phyloP scores from a whole-genome alignment of 2,329 filamentous ascomycete genomes.

The Botryotinia narcissicola region DNA sequence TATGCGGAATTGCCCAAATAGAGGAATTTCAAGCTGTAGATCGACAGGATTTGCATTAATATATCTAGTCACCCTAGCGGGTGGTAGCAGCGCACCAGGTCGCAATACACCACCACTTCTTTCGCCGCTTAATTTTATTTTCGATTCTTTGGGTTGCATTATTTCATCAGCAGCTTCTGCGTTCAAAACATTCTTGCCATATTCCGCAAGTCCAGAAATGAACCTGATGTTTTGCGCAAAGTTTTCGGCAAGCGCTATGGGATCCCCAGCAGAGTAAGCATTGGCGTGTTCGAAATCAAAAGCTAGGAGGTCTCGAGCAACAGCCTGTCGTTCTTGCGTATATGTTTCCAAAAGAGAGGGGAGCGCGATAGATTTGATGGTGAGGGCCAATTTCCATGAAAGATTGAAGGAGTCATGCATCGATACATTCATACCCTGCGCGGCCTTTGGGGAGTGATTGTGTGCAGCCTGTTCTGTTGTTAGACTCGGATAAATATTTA shows the following conservation, averaged over 20 bases:
- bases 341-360: constrained; percentile 58
- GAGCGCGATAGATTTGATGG: constrained; percentile 55
- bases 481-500: constrained; percentile 34
- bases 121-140: background rate
- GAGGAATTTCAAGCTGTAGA: constrained; percentile 73
- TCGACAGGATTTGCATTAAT: constrained; percentile 77
- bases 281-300: constrained; percentile 60
- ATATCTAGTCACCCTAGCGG: constrained; percentile 69
- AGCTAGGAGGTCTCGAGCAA: constrained; percentile 65
- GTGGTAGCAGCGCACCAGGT: constrained; percentile 48
- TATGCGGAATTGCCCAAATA: constrained; percentile 73
- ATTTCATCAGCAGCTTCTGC: constrained; percentile 38
- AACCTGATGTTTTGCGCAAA: constrained; percentile 70
- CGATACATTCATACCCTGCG: constrained; percentile 57
- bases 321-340: constrained; percentile 57
- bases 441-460: constrained; percentile 62
- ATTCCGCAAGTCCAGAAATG: constrained; percentile 69
- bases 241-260: constrained; percentile 62
- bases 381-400: constrained; percentile 54
- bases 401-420: constrained; percentile 62
- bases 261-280: constrained; percentile 60
- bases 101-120: constrained; percentile 46
- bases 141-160: background rate
- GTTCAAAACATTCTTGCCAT: constrained; percentile 62
- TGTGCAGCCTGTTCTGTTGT: constrained; percentile 46